Conservation (phyloP, 306 rosid species). For the Biancaea sappan region DNA sequence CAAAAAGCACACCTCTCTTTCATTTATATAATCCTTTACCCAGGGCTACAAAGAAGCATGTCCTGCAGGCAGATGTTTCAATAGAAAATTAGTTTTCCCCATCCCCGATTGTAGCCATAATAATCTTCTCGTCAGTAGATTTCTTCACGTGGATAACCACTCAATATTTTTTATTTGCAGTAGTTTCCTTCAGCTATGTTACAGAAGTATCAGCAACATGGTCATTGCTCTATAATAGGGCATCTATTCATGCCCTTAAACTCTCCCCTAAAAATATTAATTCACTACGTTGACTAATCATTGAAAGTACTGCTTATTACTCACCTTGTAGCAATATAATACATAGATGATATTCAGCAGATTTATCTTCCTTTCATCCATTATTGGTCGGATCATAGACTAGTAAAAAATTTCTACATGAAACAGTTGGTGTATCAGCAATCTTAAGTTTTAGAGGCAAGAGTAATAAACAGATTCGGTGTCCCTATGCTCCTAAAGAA, state of each 20-base stretch:
- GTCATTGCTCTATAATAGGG: neutral
- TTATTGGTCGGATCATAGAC: neutral
- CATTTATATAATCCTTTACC: neutral
- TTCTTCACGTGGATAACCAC: neutral
- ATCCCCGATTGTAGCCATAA: neutral
- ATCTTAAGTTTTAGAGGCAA: neutral
- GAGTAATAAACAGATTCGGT: neutral
- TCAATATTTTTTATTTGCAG: neutral
- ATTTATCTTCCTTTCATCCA: slow-evolving; percentile 10
- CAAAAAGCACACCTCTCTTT: neutral
- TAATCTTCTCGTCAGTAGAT: neutral
- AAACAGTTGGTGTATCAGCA: neutral
- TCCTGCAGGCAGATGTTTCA: neutral
- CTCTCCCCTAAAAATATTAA: neutral
- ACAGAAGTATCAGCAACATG: neutral
- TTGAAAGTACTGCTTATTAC: neutral
- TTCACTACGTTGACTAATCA: neutral
- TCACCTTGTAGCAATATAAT: neutral
- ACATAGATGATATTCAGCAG: neutral
- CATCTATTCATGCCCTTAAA: neutral
- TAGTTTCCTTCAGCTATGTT: neutral
- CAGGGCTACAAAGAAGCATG: neutral
- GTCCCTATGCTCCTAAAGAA: neutral
- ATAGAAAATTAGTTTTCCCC: neutral
- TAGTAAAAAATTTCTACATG: neutral